phyloP scores from a whole-genome alignment of 2,329 filamentous ascomycete genomes.

The Arthroderma uncinatum region DNA sequence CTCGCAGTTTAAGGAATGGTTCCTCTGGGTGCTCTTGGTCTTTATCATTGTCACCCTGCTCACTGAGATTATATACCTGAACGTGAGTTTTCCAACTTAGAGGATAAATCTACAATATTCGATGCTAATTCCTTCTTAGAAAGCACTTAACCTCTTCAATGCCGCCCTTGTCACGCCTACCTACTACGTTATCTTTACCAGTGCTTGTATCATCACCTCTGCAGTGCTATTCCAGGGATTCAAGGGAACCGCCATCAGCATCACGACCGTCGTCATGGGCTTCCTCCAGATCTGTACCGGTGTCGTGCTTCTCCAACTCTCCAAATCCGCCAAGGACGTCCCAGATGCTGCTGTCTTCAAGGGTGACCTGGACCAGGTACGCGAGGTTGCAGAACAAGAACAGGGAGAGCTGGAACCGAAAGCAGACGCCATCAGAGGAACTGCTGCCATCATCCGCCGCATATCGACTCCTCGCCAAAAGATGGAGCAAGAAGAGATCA shows the following conservation, averaged over 20 bases:
- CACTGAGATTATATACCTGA: slow-evolving; percentile 90
- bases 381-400: slow-evolving; percentile 87
- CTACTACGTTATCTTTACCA: slow-evolving; percentile 98
- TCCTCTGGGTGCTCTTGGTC: slow-evolving; percentile 79
- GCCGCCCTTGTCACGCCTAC: slow-evolving; percentile 94
- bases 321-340: slow-evolving; percentile 94
- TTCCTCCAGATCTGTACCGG: slow-evolving; percentile 91
- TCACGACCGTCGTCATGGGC: slow-evolving; percentile 81
- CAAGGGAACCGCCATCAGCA: slow-evolving; percentile 69
- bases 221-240: slow-evolving; percentile 88
- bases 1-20: slow-evolving; percentile 94
- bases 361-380: slow-evolving; percentile 87
- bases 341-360: slow-evolving; percentile 86
- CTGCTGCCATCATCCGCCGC: slow-evolving; percentile 75
- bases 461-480: slow-evolving; percentile 65
- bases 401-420: slow-evolving; percentile 95
- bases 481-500: slow-evolving; percentile 69
- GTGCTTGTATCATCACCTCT: slow-evolving; percentile 85
- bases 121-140: slow-evolving; percentile 45
- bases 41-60: slow-evolving; percentile 83
- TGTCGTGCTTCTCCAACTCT: slow-evolving; percentile 86
- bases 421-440: slow-evolving; percentile 85
- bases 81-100: slow-evolving; percentile 55
- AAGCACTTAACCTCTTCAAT: slow-evolving; percentile 96
- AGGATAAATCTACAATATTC: not conserved